phyloP scores from a whole-genome alignment of 1,139 yeast species.

The Pichia sp. region DNA sequence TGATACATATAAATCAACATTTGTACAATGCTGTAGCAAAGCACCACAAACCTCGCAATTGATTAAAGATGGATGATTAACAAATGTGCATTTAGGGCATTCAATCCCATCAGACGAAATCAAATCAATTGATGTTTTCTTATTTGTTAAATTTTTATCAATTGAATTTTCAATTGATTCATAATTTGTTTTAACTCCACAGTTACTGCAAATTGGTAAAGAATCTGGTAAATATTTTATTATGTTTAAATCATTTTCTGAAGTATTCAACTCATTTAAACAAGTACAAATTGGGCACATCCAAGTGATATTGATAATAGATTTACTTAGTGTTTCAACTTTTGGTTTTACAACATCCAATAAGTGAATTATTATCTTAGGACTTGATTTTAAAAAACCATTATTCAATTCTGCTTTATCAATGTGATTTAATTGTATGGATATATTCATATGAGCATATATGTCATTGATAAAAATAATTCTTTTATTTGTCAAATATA shows the following conservation, averaged over 20 bases:
- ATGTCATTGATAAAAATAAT: conserved; percentile 66
- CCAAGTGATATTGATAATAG: conserved; percentile 39
- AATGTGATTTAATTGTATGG: conserved; percentile 44
- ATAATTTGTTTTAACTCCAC: conserved; percentile 58
- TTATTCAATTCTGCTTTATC: conserved; percentile 42
- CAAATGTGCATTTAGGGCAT: conserved; percentile 81
- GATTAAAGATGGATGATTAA: conserved; percentile 72
- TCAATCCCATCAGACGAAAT: conserved; percentile 35
- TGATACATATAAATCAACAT: background rate
- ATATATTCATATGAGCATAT: conserved; percentile 34
- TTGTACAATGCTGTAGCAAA: conserved; percentile 21
- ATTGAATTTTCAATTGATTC: conserved; percentile 30
- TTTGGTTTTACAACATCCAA: background rate
- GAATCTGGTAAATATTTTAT: conserved; percentile 5
- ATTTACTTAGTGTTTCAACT: background rate
- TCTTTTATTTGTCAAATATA: conserved; percentile 69
- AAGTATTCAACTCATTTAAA: conserved; percentile 39
- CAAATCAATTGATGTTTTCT: conserved; percentile 12
- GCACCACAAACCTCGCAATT: conserved; percentile 87
- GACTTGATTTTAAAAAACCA: conserved; percentile 71
- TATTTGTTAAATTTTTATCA: background rate
- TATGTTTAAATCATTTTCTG: conserved; percentile 14
- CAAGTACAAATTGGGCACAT: conserved; percentile 78
- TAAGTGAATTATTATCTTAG: conserved; percentile 47
- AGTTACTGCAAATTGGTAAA: conserved; percentile 60